These are phyloP conservation scores for Uncinocarpus reesii DNA, from an alignment of 2,329 filamentous ascomycete species.

Conservation along the genomic window DNA sequence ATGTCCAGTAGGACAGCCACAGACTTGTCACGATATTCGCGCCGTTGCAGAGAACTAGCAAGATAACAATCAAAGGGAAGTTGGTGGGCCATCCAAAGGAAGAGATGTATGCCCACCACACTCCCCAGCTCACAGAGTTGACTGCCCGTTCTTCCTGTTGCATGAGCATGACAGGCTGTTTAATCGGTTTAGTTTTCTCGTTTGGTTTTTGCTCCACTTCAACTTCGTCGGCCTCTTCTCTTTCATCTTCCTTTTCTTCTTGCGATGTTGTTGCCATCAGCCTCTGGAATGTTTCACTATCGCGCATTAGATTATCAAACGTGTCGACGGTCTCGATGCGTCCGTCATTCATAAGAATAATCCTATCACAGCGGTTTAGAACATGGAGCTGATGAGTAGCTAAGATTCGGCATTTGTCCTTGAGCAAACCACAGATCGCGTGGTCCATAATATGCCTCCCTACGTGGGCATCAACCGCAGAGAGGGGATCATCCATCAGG, in stretches of 20 bases:
- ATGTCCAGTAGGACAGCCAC: slow-evolving; percentile 93
- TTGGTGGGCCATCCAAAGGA: slow-evolving; percentile 62
- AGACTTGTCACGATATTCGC: slow-evolving; percentile 79
- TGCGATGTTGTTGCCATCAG: slow-evolving; percentile 72
- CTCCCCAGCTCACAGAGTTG: slow-evolving; percentile 65
- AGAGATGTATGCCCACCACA: slow-evolving; percentile 66
- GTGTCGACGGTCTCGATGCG: slow-evolving; percentile 77
- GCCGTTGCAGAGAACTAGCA: slow-evolving; percentile 64
- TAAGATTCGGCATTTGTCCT: slow-evolving; percentile 79
- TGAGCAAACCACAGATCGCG: slow-evolving; percentile 78
- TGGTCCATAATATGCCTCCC: slow-evolving; percentile 75
- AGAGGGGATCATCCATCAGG: slow-evolving; percentile 55
- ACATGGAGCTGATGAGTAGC: slow-evolving; percentile 95
- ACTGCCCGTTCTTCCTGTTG: slow-evolving; percentile 51
- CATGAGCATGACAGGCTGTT: slow-evolving; percentile 33
- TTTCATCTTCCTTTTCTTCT: slow-evolving; percentile 40
- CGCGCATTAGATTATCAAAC: slow-evolving; percentile 73
- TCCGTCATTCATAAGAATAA: slow-evolving; percentile 86
- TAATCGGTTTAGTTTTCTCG: slow-evolving; percentile 40
- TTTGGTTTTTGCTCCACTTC: slow-evolving; percentile 42
- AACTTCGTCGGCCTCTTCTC: slow-evolving; percentile 41
- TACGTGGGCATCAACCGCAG: slow-evolving; percentile 47
- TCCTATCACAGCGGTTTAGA: slow-evolving; percentile 76
- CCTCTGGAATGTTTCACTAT: slow-evolving; percentile 65
- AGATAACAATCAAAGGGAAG: slow-evolving; percentile 47